Base-by-base conservation (phyloP, 352 stramenopile species). In the Sclerospora graminicola region DNA sequence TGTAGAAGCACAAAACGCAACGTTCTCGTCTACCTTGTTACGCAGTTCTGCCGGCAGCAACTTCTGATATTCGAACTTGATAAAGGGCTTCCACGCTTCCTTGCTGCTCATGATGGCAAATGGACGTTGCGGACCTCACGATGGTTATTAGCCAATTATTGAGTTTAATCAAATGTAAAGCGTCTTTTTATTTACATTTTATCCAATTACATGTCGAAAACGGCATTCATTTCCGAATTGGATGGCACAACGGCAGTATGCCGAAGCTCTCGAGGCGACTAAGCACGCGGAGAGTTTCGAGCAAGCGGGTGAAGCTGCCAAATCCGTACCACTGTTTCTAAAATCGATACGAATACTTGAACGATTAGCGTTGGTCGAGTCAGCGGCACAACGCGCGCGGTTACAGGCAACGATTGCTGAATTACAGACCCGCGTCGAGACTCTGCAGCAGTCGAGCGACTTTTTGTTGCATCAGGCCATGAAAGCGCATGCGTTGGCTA, bases 61-160 rank as follows among this genome's bases (percentile, higher is more conserved):
- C 19, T 77, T 70, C 58, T 81, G 57, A 60, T 83, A 85, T 62
- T 68, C 56, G 57, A 87, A 89, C 57, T 73, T 75, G 58, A 86
- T 82, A 57, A 89, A 91, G 20, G 79, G 79, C 61, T 86, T 68
- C 72, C 73, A 91, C 58, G 54, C 61, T 28, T 66, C 48, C 36
- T 63, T 68, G 33, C 81, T 74, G 69, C 69, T 89, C 68, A 82
- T 59, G 31, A 23, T 35, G 28, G 36, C 40, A 43, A 54, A 36
- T 47, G 39, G 1, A 18, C 29, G 42, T 15, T 30, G 23, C 37
- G 28, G 14, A 23, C 51, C 39, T 31, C 45, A 49, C 39, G 34
- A 57, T 42, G 31, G 29, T 7, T 54, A 41, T 47, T 33, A 27
- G 18, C 49, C 35, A 56, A 51, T 56, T 31, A 28, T 5, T 9